Evolutionary conservation across 805 yeast species (phyloP).

Genomic region (Suhomyces prunicola): DNA sequence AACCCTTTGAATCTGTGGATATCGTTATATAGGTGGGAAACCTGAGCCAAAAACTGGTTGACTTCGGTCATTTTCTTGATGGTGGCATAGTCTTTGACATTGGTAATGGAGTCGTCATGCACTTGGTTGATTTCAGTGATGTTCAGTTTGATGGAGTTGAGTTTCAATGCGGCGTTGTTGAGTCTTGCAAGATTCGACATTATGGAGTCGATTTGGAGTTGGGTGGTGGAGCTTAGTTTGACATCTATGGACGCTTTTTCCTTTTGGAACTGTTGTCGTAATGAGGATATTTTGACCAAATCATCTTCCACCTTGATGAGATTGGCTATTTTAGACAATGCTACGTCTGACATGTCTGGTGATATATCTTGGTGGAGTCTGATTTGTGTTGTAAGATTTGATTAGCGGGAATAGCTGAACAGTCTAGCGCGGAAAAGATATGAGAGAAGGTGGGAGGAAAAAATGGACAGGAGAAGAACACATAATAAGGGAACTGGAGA

Average conservation of each 20-base stretch:
- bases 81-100: conserved; percentile 64
- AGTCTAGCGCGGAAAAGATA: too few relatives aligned
- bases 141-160: conserved; percentile 35
- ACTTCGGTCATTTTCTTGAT: conserved; percentile 65
- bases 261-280: conserved; percentile 55
- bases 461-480: too few relatives aligned
- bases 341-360: conserved; percentile 35
- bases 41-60: conserved; percentile 70
- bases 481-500: too few relatives aligned
- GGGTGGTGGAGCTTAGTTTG: conserved; percentile 70
- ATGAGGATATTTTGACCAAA: conserved; percentile 47
- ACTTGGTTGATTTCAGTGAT: conserved; percentile 46
- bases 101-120: conserved; percentile 53
- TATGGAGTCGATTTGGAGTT: conserved; percentile 57
- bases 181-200: conserved; percentile 50
- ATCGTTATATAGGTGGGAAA: conserved; percentile 60
- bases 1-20: conserved; percentile 55
- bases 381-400: not conserved
- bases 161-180: conserved; percentile 39
- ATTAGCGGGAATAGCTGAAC: not conserved
- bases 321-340: conserved; percentile 37
- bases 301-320: conserved; percentile 49
- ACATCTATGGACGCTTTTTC: conserved; percentile 76
- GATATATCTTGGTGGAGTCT: not conserved
- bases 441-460: too few relatives aligned